These are phyloP conservation scores for Tritrichomonas foetus DNA, from an alignment of 208 protist species.

Conservation along the genomic window DNA sequence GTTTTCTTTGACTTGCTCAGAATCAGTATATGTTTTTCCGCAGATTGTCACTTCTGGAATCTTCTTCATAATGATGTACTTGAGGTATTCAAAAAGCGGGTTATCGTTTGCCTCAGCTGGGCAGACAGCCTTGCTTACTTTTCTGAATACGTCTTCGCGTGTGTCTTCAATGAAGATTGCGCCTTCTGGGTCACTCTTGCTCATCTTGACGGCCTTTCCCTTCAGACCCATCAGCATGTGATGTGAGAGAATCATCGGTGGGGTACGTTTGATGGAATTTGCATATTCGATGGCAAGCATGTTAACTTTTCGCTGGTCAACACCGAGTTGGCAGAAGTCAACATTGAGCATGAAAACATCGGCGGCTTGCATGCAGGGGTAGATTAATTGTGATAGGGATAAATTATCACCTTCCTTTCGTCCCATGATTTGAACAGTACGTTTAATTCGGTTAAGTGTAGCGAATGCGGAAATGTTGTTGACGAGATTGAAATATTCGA, in stretches of 20 bases:
- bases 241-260: slow-evolving; percentile 92
- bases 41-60: not conserved
- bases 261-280: slow-evolving; percentile 54
- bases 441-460: slow-evolving; percentile 83
- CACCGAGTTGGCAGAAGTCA: slow-evolving; percentile 98
- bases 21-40: not conserved
- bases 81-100: slow-evolving; percentile 38
- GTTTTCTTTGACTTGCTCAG: not conserved
- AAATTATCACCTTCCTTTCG: slow-evolving; percentile 81
- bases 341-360: slow-evolving; percentile 97
- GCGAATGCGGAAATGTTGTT: slow-evolving; percentile 36
- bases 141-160: slow-evolving; percentile 80
- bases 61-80: slow-evolving; percentile 24
- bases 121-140: slow-evolving; percentile 72
- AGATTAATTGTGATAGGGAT: slow-evolving; percentile 93
- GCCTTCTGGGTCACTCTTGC: slow-evolving; percentile 91
- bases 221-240: slow-evolving; percentile 58
- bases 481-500: slow-evolving; percentile 47
- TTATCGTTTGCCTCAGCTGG: not conserved
- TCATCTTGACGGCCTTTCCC: slow-evolving; percentile 79
- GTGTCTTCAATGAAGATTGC: slow-evolving; percentile 99
- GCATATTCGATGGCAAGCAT: slow-evolving; percentile 98
- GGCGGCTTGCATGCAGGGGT: slow-evolving; percentile 87
- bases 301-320: slow-evolving; percentile 99
- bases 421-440: slow-evolving; percentile 98